phyloP scores from a whole-genome alignment of 768 basidiomycete species.

The Candolleomyces efflorescens region DNA sequence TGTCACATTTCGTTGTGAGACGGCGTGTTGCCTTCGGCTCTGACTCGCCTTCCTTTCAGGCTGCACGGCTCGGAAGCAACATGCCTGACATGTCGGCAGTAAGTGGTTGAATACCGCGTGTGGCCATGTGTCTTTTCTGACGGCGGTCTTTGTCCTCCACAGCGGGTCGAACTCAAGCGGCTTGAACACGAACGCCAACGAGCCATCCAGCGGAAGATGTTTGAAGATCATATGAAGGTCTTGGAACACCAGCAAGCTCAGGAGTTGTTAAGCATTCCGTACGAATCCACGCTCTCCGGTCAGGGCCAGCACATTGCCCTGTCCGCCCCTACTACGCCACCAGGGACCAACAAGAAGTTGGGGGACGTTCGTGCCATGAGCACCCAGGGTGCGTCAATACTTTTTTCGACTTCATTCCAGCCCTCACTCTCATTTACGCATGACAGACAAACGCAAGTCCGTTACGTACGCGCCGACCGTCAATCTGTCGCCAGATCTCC shows the following conservation, averaged over 20 bases:
- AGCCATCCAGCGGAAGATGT: conserved; percentile 77
- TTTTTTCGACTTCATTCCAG: conserved; percentile 54
- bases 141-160: not conserved
- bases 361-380: conserved; percentile 46
- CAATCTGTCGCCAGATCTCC: conserved; percentile 67
- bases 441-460: conserved; percentile 78
- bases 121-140: not conserved
- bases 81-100: conserved; percentile 85
- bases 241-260: conserved; percentile 90
- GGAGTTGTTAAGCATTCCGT: conserved; percentile 74
- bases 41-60: conserved; percentile 35
- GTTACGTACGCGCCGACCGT: conserved; percentile 81
- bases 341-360: conserved; percentile 70
- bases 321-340: conserved; percentile 86
- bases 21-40: conserved; percentile 14
- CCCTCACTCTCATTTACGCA: not conserved
- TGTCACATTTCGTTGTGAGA: conserved; percentile 27
- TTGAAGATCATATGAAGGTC: conserved; percentile 95
- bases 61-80: conserved; percentile 81
- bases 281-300: conserved; percentile 49
- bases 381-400: conserved; percentile 51
- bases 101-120: conserved; percentile 28
- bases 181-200: conserved; percentile 91
- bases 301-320: conserved; percentile 75
- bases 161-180: conserved; percentile 84